A percentile compares a stretch with the other conserved stretches of the same genome.
Evolutionary conservation across 1,284 basidiomycete species (phyloP).

Genomic region (Vanrija pseudolonga): DNA sequence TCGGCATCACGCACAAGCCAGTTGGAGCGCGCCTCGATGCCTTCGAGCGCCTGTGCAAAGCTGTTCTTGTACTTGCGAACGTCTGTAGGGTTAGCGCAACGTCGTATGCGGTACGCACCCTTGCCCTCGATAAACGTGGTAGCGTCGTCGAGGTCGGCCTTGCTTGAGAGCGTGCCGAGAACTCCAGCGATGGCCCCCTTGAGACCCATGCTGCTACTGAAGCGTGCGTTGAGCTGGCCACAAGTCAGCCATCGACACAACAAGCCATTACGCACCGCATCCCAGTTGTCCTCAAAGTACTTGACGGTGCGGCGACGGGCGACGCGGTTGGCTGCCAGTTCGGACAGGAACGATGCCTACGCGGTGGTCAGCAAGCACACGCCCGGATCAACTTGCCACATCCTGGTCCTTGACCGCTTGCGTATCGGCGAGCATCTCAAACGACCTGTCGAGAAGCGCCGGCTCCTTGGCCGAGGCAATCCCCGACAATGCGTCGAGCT

Average conservation of each 20-base stretch:
- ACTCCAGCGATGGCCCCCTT: slow-evolving; percentile 51
- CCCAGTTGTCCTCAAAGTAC: slow-evolving; percentile 61
- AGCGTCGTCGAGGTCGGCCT: slow-evolving; percentile 64
- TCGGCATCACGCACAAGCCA: slow-evolving; percentile 54
- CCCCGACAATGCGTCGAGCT: slow-evolving; percentile 61
- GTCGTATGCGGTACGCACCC: slow-evolving; percentile 20
- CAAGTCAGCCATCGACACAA: not conserved
- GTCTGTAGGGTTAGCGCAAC: not conserved
- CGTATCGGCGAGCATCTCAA: slow-evolving; percentile 55
- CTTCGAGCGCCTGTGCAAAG: slow-evolving; percentile 54
- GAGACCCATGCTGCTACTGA: slow-evolving; percentile 62
- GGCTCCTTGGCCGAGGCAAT: slow-evolving; percentile 32
- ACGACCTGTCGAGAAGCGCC: slow-evolving; percentile 57
- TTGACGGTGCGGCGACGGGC: slow-evolving; percentile 34
- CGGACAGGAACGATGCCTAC: slow-evolving; percentile 49
- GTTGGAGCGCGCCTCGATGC: slow-evolving; percentile 51
- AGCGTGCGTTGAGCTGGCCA: slow-evolving; percentile 64
- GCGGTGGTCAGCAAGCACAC: not conserved
- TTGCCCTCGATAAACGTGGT: slow-evolving; percentile 61
- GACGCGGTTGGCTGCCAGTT: slow-evolving; percentile 37
- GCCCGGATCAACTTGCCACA: slow-evolving; percentile 52
- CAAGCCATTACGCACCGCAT: slow-evolving; percentile 48
- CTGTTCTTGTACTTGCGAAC: slow-evolving; percentile 49
- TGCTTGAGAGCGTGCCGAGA: slow-evolving; percentile 61
- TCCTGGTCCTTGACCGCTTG: slow-evolving; percentile 62